Evolutionary conservation across 2,329 filamentous ascomycete genomes (phyloP), one percentile per base, ranked within the genome.

Genomic region (Paecilomyces niveus): DNA sequence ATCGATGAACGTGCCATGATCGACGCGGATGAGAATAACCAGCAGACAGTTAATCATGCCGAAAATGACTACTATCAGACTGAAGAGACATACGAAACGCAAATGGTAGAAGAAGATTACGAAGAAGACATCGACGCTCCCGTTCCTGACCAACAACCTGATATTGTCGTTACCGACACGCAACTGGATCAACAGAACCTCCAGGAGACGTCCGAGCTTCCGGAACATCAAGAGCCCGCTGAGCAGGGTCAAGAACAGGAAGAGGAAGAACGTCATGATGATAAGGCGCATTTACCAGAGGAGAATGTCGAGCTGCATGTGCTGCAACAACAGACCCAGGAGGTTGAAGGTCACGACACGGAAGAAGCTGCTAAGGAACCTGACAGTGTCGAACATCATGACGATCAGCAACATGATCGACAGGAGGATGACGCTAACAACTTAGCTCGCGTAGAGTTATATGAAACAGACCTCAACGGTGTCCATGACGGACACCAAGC

Each of bases 81-180:
- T 10, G 67, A 69, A 24, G 67, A 67, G 31, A 61, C 64, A 9
- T 74, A 74, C 29, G 73, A 76, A 59, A 69, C 71, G 18, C 74
- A 75, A 54, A 76, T 76, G 74, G 58, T 71, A 26, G 73, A 75
- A 55, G 71, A 73, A 33, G 74, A 75, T 52, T 72, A 71, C 33
- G 70, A 69, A 54, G 71, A 73, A 59, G 66, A 71, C 54, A 65
- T 68, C 45, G 70, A 73, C 62, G 67, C 67, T 29, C 64, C 69
- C 2, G 64, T 72, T 15, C 66, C 65, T 8, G 62, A 63, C 35
- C 58, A 62, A 9, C 60, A 65, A 21, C 58, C 63, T 32, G 63
- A 68, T 52, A 53, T 24, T 49, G 33, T 55, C 31, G 45, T 39
- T 35, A 32, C 26, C 22, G 54, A 55, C 31, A 35, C 33, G 1